Evolutionary conservation across 169 alveolate species (phyloP).

Genomic region (Plasmodium coatneyi): DNA sequence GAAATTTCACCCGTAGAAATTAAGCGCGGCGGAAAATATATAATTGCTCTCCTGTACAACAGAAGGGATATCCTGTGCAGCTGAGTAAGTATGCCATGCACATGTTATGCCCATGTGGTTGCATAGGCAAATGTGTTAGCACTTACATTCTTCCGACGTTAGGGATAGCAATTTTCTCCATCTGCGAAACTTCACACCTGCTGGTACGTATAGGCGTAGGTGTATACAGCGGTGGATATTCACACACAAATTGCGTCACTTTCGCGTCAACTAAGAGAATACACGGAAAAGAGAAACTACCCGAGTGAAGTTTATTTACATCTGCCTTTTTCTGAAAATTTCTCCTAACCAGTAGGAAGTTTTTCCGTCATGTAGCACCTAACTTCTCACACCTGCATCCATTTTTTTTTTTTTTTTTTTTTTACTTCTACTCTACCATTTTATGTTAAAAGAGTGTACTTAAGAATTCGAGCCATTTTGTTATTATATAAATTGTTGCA

Average conservation of each 20-base stretch:
- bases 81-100: neutral
- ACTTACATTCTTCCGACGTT: neutral
- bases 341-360: neutral
- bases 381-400: neutral
- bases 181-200: neutral
- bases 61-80: neutral
- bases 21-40: neutral
- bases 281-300: neutral
- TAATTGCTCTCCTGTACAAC: neutral
- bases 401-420: neutral
- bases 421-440: neutral
- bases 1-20: neutral
- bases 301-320: neutral
- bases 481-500: neutral
- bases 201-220: neutral
- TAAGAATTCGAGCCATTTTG: neutral
- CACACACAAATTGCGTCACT: neutral
- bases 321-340: neutral
- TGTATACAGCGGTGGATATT: neutral
- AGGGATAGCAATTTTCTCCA: neutral
- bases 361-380: neutral
- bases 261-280: neutral
- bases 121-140: neutral
- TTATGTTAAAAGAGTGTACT: neutral
- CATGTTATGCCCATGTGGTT: neutral